phyloP scores from a whole-genome alignment of 495 filamentous ascomycete species.

The Penicillium silybi region DNA sequence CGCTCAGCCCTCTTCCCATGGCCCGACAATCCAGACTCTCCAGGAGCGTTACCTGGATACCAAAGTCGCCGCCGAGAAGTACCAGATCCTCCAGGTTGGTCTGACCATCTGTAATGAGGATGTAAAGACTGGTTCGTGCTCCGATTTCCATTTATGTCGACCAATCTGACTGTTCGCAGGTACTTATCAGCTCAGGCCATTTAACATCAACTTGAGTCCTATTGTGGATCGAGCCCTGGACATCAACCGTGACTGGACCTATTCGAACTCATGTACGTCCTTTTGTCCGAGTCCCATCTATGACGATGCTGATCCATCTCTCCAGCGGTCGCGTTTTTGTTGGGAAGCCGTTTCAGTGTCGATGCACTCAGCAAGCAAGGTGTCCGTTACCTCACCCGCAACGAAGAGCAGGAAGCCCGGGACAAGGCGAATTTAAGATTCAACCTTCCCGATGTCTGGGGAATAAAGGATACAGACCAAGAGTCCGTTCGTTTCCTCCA shows the following conservation, averaged over 20 bases:
- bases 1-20: slow-evolving; percentile 22
- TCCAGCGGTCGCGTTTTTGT: slow-evolving; percentile 58
- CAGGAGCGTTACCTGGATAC: slow-evolving; percentile 64
- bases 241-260: slow-evolving; percentile 52
- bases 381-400: slow-evolving; percentile 64
- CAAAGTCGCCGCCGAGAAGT: slow-evolving; percentile 63
- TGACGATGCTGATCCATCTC: slow-evolving; percentile 3
- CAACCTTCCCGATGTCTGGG: slow-evolving; percentile 32
- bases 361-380: slow-evolving; percentile 54
- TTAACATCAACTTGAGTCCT: slow-evolving; percentile 65
- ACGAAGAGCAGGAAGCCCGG: slow-evolving; percentile 52
- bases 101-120: slow-evolving; percentile 63
- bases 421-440: slow-evolving; percentile 21
- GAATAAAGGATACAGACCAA: slow-evolving; percentile 51
- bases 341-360: slow-evolving; percentile 60
- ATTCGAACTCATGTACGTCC: slow-evolving; percentile 47
- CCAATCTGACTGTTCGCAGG: slow-evolving; percentile 27
- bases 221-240: slow-evolving; percentile 43
- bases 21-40: slow-evolving; percentile 37
- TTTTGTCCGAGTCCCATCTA: not conserved
- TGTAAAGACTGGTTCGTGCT: slow-evolving; percentile 34
- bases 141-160: not conserved
- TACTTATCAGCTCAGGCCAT: slow-evolving; percentile 60
- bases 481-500: slow-evolving; percentile 55
- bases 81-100: slow-evolving; percentile 72